These are phyloP conservation scores for Podospora anserina DNA, from an alignment of 495 filamentous ascomycete genomes.

Conservation along the genomic window DNA sequence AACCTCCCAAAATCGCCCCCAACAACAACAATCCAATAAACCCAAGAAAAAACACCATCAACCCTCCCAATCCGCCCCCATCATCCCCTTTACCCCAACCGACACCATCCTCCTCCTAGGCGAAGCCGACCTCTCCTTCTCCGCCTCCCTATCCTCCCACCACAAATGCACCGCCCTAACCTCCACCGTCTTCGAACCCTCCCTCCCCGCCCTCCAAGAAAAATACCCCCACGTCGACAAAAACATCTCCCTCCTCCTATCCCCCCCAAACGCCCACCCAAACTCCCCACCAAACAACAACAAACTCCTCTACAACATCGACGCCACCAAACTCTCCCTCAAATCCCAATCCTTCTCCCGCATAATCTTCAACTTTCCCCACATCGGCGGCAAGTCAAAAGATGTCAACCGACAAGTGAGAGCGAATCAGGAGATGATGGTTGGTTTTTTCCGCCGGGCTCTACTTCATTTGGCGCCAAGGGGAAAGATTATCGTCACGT, in stretches of 20 bases:
- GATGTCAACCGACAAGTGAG: slow-evolving; percentile 94
- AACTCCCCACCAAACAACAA: slow-evolving; percentile 47
- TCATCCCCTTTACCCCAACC: slow-evolving; percentile 68
- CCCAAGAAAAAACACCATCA: slow-evolving; percentile 24
- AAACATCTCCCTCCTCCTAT: slow-evolving; percentile 54
- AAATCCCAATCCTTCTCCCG: slow-evolving; percentile 19
- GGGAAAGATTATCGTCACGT: slow-evolving; percentile 68
- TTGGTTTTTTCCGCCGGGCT: slow-evolving; percentile 71
- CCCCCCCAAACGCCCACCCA: neutral
- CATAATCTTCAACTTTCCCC: slow-evolving; percentile 94
- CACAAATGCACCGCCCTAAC: slow-evolving; percentile 66
- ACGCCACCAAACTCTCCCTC: slow-evolving; percentile 48
- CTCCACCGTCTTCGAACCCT: slow-evolving; percentile 49
- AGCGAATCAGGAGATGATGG: slow-evolving; percentile 84
- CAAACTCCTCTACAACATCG: slow-evolving; percentile 53
- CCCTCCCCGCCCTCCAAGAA: slow-evolving; percentile 44
- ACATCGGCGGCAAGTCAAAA: slow-evolving; percentile 84
- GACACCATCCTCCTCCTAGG: slow-evolving; percentile 81
- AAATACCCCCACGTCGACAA: slow-evolving; percentile 77
- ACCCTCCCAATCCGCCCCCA: slow-evolving; percentile 47
- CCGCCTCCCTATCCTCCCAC: slow-evolving; percentile 66
- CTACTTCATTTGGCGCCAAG: slow-evolving; percentile 35
- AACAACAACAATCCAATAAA: neutral
- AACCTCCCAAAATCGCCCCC: neutral
- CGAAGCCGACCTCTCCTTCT: slow-evolving; percentile 93